A percentile compares a stretch with the other conserved stretches of the same genome.
These are phyloP conservation scores for Trypanosoma scelopori DNA, from an alignment of 208 protist species.

Conservation along the genomic window DNA sequence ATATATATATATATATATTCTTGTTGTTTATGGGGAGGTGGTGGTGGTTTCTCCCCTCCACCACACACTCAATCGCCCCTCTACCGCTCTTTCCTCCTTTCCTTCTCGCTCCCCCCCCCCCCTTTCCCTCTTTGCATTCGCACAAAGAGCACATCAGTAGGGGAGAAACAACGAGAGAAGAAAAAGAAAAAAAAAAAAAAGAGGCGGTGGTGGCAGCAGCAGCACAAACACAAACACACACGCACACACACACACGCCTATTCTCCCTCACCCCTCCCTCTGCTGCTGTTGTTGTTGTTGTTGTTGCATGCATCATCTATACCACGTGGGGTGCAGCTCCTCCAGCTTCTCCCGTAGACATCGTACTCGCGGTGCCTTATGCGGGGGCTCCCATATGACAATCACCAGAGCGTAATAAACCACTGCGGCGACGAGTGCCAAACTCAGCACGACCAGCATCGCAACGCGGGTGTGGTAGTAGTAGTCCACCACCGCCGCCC, in stretches of 20 bases:
- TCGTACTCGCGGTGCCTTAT: constrained; percentile 64
- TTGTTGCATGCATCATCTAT: constrained; percentile 34
- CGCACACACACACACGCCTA: too few relatives aligned
- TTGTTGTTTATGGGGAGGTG: too few relatives aligned
- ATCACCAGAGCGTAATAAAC: constrained; percentile 35
- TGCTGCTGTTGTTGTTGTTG: too few relatives aligned
- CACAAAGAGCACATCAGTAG: neutral
- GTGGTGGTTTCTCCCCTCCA: too few relatives aligned
- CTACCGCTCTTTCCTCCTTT: too few relatives aligned
- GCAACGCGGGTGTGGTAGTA: constrained; percentile 65
- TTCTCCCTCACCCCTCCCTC: too few relatives aligned
- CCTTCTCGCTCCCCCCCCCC: too few relatives aligned
- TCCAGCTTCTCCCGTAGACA: constrained; percentile 78
- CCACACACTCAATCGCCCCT: too few relatives aligned
- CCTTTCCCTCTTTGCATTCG: neutral
- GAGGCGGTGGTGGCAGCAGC: too few relatives aligned
- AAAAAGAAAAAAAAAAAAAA: constrained; percentile 2
- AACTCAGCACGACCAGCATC: constrained; percentile 43
- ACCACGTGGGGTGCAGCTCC: constrained; percentile 81
- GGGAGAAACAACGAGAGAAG: neutral
- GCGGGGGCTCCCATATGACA: constrained; percentile 50
- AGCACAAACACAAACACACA: too few relatives aligned
- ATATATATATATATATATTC: too few relatives aligned
- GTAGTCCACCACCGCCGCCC: constrained; percentile 48
- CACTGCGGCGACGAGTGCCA: constrained; percentile 45